Evolutionary conservation across 106 monocot genomes (phyloP).

Genomic region (Ottelia alismoides): DNA sequence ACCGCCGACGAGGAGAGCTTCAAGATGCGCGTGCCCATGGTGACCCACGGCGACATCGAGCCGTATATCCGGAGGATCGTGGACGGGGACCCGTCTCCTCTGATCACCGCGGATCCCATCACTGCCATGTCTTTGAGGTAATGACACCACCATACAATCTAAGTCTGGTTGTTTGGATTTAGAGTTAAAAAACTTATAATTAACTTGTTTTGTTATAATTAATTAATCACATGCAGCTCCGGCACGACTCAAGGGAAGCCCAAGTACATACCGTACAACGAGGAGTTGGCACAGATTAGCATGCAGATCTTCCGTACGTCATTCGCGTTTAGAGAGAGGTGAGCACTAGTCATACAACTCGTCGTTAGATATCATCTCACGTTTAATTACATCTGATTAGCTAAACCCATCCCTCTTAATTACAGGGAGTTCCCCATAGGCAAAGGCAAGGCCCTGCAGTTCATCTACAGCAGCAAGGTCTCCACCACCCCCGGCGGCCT

Average conservation of each 20-base stretch:
- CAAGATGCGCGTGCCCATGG: slow-evolving; percentile 51
- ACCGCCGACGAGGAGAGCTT: slow-evolving; percentile 47
- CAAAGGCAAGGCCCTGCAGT: slow-evolving; percentile 62
- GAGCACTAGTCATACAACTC: neutral
- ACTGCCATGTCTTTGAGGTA: slow-evolving; percentile 70
- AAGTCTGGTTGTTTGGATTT: too few species aligned
- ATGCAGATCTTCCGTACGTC: slow-evolving; percentile 60
- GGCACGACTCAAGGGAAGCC: slow-evolving; percentile 57
- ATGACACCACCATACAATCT: too few species aligned
- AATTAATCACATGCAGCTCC: slow-evolving; percentile 51
- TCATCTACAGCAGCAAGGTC: slow-evolving; percentile 69
- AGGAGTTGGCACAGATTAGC: slow-evolving; percentile 32
- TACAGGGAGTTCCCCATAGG: slow-evolving; percentile 44
- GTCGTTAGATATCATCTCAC: neutral
- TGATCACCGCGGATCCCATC: slow-evolving; percentile 57
- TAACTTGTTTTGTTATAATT: too few species aligned
- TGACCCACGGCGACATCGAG: slow-evolving; percentile 62
- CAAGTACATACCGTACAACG: slow-evolving; percentile 48
- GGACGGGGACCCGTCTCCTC: slow-evolving; percentile 43
- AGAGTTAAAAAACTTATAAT: too few species aligned
- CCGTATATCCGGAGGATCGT: slow-evolving; percentile 58
- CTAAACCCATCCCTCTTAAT: neutral
- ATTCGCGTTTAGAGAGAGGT: slow-evolving; percentile 63
- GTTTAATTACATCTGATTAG: neutral
- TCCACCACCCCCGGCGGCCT: slow-evolving; percentile 43